phyloP scores from a whole-genome alignment of 257 asterid genomes.

The Dorcoceras hygrometricum region DNA sequence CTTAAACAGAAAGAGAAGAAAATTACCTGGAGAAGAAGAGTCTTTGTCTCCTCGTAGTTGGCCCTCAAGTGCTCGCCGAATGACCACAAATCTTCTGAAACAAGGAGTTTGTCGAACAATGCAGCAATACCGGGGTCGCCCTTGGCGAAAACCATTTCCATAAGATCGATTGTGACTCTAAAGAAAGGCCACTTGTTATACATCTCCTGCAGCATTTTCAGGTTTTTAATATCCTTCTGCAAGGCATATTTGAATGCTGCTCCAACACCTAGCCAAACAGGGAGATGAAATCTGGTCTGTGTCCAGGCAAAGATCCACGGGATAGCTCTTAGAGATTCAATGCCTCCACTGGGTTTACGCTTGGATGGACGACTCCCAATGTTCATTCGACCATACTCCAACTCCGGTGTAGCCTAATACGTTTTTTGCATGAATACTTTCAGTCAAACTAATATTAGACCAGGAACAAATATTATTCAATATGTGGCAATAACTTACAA shows the following conservation, averaged over 20 bases:
- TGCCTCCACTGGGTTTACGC: slow-evolving; percentile 64
- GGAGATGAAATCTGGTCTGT: slow-evolving; percentile 64
- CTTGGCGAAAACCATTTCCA: slow-evolving; percentile 71
- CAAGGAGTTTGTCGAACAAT: slow-evolving; percentile 55
- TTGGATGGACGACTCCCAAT: slow-evolving; percentile 69
- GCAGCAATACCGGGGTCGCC: slow-evolving; percentile 65
- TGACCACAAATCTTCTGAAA: slow-evolving; percentile 45
- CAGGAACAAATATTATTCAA: neutral
- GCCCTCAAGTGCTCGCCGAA: slow-evolving; percentile 49
- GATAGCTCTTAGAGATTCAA: slow-evolving; percentile 60
- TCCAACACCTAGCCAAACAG: slow-evolving; percentile 69
- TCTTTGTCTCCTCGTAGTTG: slow-evolving; percentile 56
- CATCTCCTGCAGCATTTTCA: slow-evolving; percentile 56
- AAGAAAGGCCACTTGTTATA: slow-evolving; percentile 67
- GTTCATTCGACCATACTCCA: slow-evolving; percentile 73
- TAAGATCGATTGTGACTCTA: slow-evolving; percentile 57
- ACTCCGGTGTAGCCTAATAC: slow-evolving; percentile 55
- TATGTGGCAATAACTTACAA: slow-evolving; percentile 35
- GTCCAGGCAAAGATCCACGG: slow-evolving; percentile 80
- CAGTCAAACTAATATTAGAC: slow-evolving; percentile 2
- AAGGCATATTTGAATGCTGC: slow-evolving; percentile 54
- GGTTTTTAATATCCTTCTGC: slow-evolving; percentile 40
- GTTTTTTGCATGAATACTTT: neutral
- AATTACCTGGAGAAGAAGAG: slow-evolving; percentile 51
- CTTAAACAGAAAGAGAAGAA: neutral